Evolutionary conservation across 2,329 filamentous ascomycete species (phyloP).

Genomic region (Incumbomyces lentus): DNA sequence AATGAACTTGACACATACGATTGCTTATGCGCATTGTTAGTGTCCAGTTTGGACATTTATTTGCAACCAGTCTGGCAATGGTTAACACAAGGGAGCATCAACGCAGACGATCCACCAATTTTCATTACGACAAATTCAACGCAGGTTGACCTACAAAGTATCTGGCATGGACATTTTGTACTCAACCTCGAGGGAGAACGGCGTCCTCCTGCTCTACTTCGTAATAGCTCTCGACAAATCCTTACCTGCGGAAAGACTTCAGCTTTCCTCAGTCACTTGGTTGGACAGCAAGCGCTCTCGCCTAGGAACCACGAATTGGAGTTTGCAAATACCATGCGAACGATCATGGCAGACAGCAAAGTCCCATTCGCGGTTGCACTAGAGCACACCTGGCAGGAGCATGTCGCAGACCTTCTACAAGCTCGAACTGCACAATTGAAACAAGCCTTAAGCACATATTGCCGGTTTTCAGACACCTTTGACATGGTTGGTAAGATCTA

Average conservation of each 20-base stretch:
- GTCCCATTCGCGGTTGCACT: slow-evolving; percentile 56
- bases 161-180: slow-evolving; percentile 69
- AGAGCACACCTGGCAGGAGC: slow-evolving; percentile 57
- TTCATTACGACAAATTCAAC: slow-evolving; percentile 50
- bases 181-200: slow-evolving; percentile 53
- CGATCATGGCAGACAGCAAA: background rate
- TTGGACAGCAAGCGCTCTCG: background rate
- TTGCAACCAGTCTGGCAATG: slow-evolving; percentile 67
- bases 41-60: slow-evolving; percentile 67
- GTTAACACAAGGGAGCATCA: slow-evolving; percentile 71
- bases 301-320: slow-evolving; percentile 6
- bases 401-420: slow-evolving; percentile 53
- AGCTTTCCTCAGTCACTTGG: slow-evolving; percentile 64
- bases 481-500: slow-evolving; percentile 64
- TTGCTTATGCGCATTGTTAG: slow-evolving; percentile 42
- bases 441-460: slow-evolving; percentile 52
- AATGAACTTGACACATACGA: background rate
- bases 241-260: slow-evolving; percentile 85
- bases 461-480: slow-evolving; percentile 45
- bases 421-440: slow-evolving; percentile 46
- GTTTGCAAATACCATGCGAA: background rate
- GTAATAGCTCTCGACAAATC: slow-evolving; percentile 58
- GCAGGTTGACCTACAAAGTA: slow-evolving; percentile 46
- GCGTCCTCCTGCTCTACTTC: slow-evolving; percentile 65
- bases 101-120: slow-evolving; percentile 64